Conservation (phyloP, 2,329 filamentous ascomycete species). For the Nannizziopsis barbatae region DNA sequence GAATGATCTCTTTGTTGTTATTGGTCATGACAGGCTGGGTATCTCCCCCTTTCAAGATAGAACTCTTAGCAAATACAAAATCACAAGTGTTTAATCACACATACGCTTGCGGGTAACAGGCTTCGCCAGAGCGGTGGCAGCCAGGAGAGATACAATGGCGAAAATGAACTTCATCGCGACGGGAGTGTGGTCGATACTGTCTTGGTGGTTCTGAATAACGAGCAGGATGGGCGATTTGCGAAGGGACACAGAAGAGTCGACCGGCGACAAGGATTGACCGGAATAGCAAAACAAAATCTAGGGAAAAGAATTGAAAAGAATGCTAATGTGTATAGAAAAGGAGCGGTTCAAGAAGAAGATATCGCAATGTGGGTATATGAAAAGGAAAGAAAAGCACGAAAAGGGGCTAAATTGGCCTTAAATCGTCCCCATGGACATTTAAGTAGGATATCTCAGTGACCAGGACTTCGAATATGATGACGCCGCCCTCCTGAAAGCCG, state of each 20-base stretch:
- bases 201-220: background rate
- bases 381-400: background rate
- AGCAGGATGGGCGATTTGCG: background rate
- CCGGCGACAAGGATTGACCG: background rate
- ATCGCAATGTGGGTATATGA: background rate
- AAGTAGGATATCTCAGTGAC: background rate
- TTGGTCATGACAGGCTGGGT: conserved; percentile 15
- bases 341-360: too few relatives aligned
- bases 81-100: background rate
- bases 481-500: background rate
- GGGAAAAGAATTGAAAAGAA: background rate
- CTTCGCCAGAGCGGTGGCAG: conserved; percentile 13
- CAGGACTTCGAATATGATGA: background rate
- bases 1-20: conserved; percentile 12
- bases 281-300: background rate
- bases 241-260: background rate
- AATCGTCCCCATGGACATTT: background rate
- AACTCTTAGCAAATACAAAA: background rate
- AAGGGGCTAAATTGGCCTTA: background rate
- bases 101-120: conserved; percentile 14
- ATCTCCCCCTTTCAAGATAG: conserved; percentile 10
- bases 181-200: background rate
- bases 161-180: conserved; percentile 15
- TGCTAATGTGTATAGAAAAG: background rate
- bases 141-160: conserved; percentile 13